phyloP scores from a whole-genome alignment of 768 basidiomycete genomes.

The Obba rivulosa region DNA sequence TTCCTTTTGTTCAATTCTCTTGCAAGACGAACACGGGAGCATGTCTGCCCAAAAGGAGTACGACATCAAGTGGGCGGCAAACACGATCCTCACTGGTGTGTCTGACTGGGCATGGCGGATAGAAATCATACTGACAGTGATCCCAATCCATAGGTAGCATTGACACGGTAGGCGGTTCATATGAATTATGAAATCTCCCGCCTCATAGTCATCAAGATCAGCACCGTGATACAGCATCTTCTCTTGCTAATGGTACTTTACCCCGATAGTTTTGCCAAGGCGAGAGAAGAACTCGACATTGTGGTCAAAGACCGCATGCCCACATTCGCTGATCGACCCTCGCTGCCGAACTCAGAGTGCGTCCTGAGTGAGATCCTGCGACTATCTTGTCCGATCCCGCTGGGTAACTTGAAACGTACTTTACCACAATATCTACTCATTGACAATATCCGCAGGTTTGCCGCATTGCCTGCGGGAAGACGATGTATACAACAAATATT shows the following conservation, averaged over 20 bases:
- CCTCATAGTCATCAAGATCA: constrained; percentile 1
- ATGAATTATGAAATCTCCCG: neutral
- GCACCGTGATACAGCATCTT: constrained; percentile 1
- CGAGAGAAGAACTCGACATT: constrained; percentile 9
- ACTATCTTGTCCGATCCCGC: constrained; percentile 1
- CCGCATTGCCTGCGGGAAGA: constrained; percentile 15
- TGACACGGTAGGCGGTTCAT: neutral
- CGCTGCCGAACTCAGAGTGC: constrained; percentile 15
- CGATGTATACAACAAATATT: constrained; percentile 15
- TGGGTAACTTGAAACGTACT: neutral
- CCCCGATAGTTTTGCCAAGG: constrained; percentile 7
- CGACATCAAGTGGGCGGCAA: neutral
- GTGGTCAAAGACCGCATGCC: constrained; percentile 16
- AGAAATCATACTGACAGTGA: neutral
- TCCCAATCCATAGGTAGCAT: neutral
- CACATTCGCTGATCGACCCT: constrained; percentile 10
- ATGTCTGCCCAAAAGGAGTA: neutral
- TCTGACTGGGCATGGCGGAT: neutral
- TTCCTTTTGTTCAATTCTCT: neutral
- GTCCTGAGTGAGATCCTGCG: constrained; percentile 15
- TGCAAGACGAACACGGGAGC: neutral
- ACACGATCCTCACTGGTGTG: neutral
- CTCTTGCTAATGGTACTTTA: constrained; percentile 8
- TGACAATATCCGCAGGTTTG: constrained; percentile 4
- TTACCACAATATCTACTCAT: neutral